phyloP scores from a whole-genome alignment of 2,329 filamentous ascomycete species.

The Aspergillus ibericus region DNA sequence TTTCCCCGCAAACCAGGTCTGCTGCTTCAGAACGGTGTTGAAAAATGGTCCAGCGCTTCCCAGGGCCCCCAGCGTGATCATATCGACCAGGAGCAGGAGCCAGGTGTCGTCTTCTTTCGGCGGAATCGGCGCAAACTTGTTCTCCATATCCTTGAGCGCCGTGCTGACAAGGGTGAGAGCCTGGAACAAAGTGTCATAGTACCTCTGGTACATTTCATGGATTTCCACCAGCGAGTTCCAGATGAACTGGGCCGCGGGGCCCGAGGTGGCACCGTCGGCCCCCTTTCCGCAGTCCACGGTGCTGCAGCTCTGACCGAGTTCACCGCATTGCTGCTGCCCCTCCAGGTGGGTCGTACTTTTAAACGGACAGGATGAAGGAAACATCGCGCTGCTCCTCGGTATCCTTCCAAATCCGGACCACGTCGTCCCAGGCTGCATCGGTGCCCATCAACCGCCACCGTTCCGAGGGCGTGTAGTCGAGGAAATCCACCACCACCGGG shows the following conservation, averaged over 20 bases:
- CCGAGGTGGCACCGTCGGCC: not conserved
- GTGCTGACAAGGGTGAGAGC: not conserved
- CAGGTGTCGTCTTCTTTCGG: slow-evolving; percentile 10
- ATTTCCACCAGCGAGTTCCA: not conserved
- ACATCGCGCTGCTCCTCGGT: not conserved
- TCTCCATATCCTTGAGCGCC: not conserved
- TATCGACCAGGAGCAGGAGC: slow-evolving; percentile 12
- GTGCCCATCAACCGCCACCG: not conserved
- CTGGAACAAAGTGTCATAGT: not conserved
- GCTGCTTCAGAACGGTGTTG: not conserved
- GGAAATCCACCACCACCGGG: not conserved
- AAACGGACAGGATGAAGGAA: not conserved
- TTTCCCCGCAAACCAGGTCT: not conserved
- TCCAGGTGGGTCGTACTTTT: not conserved
- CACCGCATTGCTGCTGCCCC: not conserved
- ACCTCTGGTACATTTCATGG: not conserved
- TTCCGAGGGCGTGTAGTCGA: not conserved
- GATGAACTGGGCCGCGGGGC: not conserved
- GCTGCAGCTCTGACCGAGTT: not conserved
- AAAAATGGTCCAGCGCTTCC: slow-evolving; percentile 10
- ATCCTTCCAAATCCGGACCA: not conserved
- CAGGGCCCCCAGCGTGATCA: slow-evolving; percentile 11
- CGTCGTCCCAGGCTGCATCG: not conserved
- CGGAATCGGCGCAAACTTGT: slow-evolving; percentile 19
- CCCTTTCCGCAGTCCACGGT: not conserved